Evolutionary conservation across 169 alveolate genomes (phyloP).

Genomic region (Plasmodium yoelii): DNA sequence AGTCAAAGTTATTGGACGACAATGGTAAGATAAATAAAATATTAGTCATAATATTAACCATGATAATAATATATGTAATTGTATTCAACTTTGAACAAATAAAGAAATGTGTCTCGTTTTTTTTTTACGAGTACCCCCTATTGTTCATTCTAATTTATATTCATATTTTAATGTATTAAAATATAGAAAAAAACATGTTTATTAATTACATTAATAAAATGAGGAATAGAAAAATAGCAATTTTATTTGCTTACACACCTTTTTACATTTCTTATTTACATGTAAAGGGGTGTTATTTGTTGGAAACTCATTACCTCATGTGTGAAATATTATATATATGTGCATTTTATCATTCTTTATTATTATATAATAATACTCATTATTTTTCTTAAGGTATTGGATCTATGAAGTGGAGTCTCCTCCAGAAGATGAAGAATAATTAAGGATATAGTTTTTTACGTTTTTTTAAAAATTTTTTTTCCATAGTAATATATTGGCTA

Average conservation of each 20-base stretch:
- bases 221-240: no score
- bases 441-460: not conserved
- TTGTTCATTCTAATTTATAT: no score
- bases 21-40: slow-evolving; percentile 81
- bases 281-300: no score
- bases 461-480: slow-evolving; percentile 11
- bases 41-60: not conserved
- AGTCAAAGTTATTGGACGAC: slow-evolving; percentile 90
- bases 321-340: no score
- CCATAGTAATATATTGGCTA: not conserved
- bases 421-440: slow-evolving; percentile 81
- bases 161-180: no score
- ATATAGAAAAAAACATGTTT: no score
- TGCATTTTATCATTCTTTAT: not conserved
- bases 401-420: slow-evolving; percentile 93
- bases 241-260: no score
- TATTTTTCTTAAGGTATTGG: slow-evolving; percentile 84
- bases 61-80: not conserved
- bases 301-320: no score
- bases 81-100: not conserved
- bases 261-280: no score
- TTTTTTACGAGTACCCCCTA: no score
- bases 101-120: not conserved
- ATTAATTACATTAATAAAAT: no score
- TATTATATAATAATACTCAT: not conserved